Conservation (phyloP, 164 flowering plant genomes). For the Tetrastigma voinierianum region DNA sequence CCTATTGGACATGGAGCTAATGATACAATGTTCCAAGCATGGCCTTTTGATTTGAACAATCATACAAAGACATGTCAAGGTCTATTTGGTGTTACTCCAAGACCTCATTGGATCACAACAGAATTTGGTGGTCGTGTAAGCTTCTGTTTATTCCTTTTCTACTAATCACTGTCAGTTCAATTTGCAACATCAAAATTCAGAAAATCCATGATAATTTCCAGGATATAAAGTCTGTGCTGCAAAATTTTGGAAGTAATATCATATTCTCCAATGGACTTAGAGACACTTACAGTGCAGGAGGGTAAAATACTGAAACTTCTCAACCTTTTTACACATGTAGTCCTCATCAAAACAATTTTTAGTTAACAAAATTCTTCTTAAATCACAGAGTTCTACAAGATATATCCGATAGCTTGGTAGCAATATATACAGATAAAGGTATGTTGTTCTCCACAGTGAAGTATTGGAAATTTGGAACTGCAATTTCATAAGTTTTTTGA, state of each 20-base stretch:
- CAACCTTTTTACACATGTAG: background rate
- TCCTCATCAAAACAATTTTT: background rate
- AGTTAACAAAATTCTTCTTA: background rate
- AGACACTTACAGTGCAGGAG: slow-evolving; percentile 17
- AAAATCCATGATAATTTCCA: background rate
- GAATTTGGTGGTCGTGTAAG: slow-evolving; percentile 17
- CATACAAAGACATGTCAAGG: background rate
- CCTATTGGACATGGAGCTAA: slow-evolving; percentile 2
- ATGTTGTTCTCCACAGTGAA: background rate
- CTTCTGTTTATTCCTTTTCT: background rate
- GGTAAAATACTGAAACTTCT: slow-evolving; percentile 5
- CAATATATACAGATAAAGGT: background rate
- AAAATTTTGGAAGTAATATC: slow-evolving; percentile 14
- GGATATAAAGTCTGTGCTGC: slow-evolving; percentile 9
- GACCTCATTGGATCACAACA: background rate
- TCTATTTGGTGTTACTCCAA: slow-evolving; percentile 4
- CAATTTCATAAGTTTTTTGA: background rate
- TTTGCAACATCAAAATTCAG: too few species aligned
- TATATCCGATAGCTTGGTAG: background rate
- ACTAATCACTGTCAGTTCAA: too few species aligned
- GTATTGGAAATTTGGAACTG: too few species aligned
- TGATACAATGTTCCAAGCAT: slow-evolving; percentile 9
- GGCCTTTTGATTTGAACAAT: slow-evolving; percentile 6
- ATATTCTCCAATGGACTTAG: slow-evolving; percentile 18
- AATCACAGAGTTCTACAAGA: background rate